Conservation (phyloP, 2,329 filamentous ascomycete genomes). For the Stemphylium vesicarium region DNA sequence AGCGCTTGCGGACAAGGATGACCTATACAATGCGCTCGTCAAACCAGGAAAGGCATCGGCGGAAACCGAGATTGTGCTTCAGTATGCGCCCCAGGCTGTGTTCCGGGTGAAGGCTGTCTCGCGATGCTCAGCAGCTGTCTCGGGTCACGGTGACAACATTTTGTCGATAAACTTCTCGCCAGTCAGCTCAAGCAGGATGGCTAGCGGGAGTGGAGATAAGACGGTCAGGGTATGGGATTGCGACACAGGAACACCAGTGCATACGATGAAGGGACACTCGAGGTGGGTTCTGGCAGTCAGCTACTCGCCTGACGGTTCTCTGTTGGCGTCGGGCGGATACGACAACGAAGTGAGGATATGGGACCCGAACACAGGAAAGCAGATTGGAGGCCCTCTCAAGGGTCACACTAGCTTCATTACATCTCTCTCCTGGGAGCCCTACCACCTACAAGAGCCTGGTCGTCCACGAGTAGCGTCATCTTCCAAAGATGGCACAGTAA, state of each 20-base stretch:
- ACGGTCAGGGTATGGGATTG: conserved; percentile 95
- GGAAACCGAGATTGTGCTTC: conserved; percentile 67
- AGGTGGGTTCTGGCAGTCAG: conserved; percentile 88
- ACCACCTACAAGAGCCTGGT: conserved; percentile 77
- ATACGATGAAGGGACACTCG: conserved; percentile 85
- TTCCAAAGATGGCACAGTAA: conserved; percentile 86
- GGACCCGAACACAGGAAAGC: conserved; percentile 81
- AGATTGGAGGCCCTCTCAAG: conserved; percentile 73
- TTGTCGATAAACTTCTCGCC: conserved; percentile 87
- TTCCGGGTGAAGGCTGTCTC: conserved; percentile 93
- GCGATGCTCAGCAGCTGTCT: conserved; percentile 84
- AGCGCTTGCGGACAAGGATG: conserved; percentile 54
- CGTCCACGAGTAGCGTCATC: conserved; percentile 82
- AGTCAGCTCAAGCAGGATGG: conserved; percentile 74
- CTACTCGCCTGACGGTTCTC: conserved; percentile 82
- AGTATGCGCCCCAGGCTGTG: conserved; percentile 83
- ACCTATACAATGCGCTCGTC: conserved; percentile 51
- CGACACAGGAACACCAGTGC: conserved; percentile 86
- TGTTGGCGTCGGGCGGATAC: conserved; percentile 89
- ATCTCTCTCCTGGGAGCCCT: conserved; percentile 90
- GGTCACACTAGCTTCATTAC: conserved; percentile 92
- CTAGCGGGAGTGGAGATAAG: conserved; percentile 88
- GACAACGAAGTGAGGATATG: conserved; percentile 91
- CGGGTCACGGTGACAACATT: conserved; percentile 91
- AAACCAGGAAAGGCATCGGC: conserved; percentile 56